Evolutionary conservation across 345 rosid genomes (phyloP).

Genomic region (Eucalyptus sp.): DNA sequence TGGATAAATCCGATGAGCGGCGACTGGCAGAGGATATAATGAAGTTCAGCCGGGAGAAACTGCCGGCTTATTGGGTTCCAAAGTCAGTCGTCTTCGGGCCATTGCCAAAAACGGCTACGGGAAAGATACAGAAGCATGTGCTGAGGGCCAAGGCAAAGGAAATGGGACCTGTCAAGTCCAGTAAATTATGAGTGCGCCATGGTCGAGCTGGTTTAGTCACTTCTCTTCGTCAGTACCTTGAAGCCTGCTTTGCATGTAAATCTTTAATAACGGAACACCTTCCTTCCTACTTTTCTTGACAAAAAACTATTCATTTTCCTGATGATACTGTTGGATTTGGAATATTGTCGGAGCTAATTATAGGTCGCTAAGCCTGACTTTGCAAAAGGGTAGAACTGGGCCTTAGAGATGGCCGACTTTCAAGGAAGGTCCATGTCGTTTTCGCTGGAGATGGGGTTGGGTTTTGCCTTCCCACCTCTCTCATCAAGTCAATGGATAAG

Average conservation of each 20-base stretch:
- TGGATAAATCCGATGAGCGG: slow-evolving; percentile 20
- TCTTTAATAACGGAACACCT: not conserved
- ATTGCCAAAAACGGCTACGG: slow-evolving; percentile 85
- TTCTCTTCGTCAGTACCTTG: not conserved
- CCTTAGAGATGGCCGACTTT: not conserved
- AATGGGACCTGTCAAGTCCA: slow-evolving; percentile 51
- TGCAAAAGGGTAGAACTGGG: not conserved
- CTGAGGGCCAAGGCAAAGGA: slow-evolving; percentile 69
- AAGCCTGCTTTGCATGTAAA: not conserved
- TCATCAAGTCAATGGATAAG: not conserved
- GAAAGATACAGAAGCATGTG: slow-evolving; percentile 84
- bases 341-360: not conserved
- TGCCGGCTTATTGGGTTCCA: slow-evolving; percentile 86
- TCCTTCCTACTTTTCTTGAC: not conserved
- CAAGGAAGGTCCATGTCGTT: not conserved
- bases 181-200: slow-evolving; percentile 28
- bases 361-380: not conserved
- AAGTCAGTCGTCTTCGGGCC: slow-evolving; percentile 76
- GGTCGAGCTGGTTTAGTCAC: not conserved
- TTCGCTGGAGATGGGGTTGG: not conserved
- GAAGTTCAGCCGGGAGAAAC: slow-evolving; percentile 52
- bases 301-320: not conserved
- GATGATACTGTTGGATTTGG: not conserved
- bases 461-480: not conserved
- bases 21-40: slow-evolving; percentile 48